phyloP scores from a whole-genome alignment of 257 asterid genomes.

The Buddleja alternifolia region DNA sequence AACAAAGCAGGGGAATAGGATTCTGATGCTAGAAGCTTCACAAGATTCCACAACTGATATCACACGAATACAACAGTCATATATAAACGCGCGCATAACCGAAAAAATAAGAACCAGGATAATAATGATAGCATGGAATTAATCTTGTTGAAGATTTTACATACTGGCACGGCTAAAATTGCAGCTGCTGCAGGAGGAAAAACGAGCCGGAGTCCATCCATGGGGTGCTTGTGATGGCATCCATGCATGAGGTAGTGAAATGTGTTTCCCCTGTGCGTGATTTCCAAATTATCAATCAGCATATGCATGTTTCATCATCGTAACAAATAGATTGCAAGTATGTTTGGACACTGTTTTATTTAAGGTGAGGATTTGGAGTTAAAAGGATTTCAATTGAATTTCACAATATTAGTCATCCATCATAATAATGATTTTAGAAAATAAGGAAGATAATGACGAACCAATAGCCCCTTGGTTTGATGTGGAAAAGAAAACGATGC shows the following conservation, averaged over 20 bases:
- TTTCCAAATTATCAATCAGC: constrained; percentile 17
- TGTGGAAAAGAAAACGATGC: constrained; percentile 66
- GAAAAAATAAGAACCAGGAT: neutral
- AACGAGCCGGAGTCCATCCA: constrained; percentile 63
- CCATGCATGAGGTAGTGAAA: constrained; percentile 63
- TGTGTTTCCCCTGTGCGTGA: constrained; percentile 54
- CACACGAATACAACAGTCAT: constrained; percentile 11
- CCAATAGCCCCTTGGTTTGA: constrained; percentile 51
- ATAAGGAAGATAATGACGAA: constrained; percentile 28
- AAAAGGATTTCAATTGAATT: no score
- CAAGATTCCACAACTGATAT: constrained; percentile 58
- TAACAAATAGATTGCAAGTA: neutral
- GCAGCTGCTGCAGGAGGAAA: constrained; percentile 62
- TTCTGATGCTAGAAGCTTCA: constrained; percentile 52
- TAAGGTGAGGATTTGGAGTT: no score
- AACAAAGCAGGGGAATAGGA: constrained; percentile 51
- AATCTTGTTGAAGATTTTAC: constrained; percentile 4
- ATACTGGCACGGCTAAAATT: constrained; percentile 43
- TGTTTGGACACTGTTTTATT: no score
- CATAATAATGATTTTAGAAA: neutral
- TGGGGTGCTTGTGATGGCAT: constrained; percentile 74
- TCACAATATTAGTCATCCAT: no score
- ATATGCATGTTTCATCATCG: neutral
- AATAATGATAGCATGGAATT: neutral
- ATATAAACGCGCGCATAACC: no score